A percentile compares a stretch with the other conserved stretches of the same genome.
Conservation (phyloP, 805 yeast genomes). For the Ogataea degrootiae region DNA sequence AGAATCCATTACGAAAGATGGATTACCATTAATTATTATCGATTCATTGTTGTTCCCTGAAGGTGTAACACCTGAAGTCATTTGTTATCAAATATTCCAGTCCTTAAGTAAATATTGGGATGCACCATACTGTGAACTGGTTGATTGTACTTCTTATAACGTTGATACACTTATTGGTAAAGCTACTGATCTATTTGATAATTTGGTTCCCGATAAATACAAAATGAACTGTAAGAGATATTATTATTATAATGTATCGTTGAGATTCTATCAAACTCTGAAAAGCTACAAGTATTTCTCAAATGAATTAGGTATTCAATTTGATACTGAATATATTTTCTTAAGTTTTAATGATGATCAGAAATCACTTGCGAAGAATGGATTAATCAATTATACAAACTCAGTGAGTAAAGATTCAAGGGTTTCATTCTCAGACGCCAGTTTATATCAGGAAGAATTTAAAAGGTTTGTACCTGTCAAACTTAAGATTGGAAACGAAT, state of each 20-base stretch:
- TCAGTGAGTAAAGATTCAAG: slow-evolving; percentile 44
- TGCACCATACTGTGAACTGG: slow-evolving; percentile 52
- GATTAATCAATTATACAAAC: slow-evolving; percentile 38
- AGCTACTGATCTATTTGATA: slow-evolving; percentile 14
- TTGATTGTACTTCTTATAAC: slow-evolving; percentile 64
- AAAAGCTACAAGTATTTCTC: slow-evolving; percentile 5
- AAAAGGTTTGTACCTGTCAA: slow-evolving; percentile 56
- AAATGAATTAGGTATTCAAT: slow-evolving; percentile 6
- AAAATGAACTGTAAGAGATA: slow-evolving; percentile 47
- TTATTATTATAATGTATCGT: slow-evolving; percentile 48
- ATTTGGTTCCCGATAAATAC: slow-evolving; percentile 46
- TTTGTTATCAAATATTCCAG: slow-evolving; percentile 59
- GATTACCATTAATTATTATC: slow-evolving; percentile 61
- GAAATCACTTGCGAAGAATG: slow-evolving; percentile 38
- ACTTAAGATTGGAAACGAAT: slow-evolving; percentile 65
- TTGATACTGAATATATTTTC: slow-evolving; percentile 27
- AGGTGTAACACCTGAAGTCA: slow-evolving; percentile 40
- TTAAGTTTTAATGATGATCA: slow-evolving; percentile 43
- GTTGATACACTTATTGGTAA: slow-evolving; percentile 9
- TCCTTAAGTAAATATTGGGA: slow-evolving; percentile 70
- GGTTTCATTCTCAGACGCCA: slow-evolving; percentile 48
- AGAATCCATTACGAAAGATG: slow-evolving; percentile 67
- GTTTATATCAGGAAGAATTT: slow-evolving; percentile 43
- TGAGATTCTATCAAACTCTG: slow-evolving; percentile 15
- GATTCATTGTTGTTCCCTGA: slow-evolving; percentile 38